phyloP scores from a whole-genome alignment of 768 basidiomycete genomes.

The Podaxis sp. region DNA sequence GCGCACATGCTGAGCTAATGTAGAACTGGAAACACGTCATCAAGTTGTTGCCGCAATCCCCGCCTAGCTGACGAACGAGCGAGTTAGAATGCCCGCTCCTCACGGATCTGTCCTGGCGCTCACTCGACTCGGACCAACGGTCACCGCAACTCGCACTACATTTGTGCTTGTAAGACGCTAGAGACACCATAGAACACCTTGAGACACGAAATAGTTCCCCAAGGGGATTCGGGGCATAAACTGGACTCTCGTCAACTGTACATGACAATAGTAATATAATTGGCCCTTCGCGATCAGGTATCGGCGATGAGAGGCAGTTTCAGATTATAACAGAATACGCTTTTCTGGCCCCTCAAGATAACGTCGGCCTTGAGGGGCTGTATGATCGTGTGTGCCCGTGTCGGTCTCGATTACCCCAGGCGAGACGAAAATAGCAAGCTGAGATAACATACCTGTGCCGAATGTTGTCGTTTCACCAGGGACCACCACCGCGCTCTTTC shows the following conservation, averaged over 20 bases:
- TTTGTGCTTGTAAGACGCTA: neutral
- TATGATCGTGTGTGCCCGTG: neutral
- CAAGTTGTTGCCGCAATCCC: conserved; percentile 33
- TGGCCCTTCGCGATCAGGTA: neutral
- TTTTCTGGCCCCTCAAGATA: neutral
- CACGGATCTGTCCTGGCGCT: neutral
- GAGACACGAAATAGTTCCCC: neutral
- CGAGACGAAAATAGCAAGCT: neutral
- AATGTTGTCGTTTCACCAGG: neutral
- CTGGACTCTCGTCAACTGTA: neutral
- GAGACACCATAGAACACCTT: neutral
- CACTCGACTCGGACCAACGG: neutral
- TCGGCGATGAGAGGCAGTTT: no score
- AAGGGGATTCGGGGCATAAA: neutral
- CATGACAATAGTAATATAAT: neutral
- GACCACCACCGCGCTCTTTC: neutral
- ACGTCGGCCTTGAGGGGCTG: neutral
- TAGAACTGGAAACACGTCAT: conserved; percentile 55
- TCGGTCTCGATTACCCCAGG: neutral
- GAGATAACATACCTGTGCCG: neutral
- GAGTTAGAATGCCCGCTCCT: neutral
- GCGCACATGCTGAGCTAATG: neutral
- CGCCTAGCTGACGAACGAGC: neutral
- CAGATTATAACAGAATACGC: neutral
- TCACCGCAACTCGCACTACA: neutral